Conservation (phyloP, 441 rosid genomes). For the Populus hybrid region DNA sequence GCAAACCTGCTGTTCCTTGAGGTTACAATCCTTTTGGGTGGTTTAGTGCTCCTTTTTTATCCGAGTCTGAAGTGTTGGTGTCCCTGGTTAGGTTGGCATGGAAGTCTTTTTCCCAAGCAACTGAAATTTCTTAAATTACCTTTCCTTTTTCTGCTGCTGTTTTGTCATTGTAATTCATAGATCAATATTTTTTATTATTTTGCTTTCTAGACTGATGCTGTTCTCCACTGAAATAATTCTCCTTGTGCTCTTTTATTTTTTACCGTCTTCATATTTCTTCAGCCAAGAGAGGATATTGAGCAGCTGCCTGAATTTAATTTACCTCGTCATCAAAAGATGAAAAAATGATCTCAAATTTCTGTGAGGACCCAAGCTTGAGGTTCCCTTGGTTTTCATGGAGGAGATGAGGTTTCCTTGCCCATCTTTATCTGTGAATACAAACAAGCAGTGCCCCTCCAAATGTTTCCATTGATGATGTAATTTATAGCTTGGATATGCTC, state of each 20-base stretch:
- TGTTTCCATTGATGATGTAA: too few relatives aligned
- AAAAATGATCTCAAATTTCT: background rate
- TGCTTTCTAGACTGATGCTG: background rate
- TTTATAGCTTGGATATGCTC: too few relatives aligned
- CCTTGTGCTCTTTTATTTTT: background rate
- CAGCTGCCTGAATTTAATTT: background rate
- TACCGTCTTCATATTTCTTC: background rate
- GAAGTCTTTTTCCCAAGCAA: too few relatives aligned
- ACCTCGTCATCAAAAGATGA: background rate
- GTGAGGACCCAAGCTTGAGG: background rate
- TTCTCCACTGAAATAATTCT: background rate
- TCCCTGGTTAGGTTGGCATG: background rate
- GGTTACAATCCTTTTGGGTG: background rate
- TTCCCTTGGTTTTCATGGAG: background rate
- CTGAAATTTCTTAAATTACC: background rate
- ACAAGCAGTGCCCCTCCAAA: too few relatives aligned
- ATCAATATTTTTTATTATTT: background rate
- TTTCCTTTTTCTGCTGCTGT: background rate
- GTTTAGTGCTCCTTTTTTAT: background rate
- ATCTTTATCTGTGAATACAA: background rate
- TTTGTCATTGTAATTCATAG: background rate
- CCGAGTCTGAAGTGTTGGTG: background rate
- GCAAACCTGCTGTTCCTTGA: slow-evolving; percentile 28
- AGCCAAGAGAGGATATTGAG: background rate
- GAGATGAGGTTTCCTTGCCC: background rate